phyloP scores from a whole-genome alignment of 1,284 basidiomycete genomes.

The Malassezia nana region DNA sequence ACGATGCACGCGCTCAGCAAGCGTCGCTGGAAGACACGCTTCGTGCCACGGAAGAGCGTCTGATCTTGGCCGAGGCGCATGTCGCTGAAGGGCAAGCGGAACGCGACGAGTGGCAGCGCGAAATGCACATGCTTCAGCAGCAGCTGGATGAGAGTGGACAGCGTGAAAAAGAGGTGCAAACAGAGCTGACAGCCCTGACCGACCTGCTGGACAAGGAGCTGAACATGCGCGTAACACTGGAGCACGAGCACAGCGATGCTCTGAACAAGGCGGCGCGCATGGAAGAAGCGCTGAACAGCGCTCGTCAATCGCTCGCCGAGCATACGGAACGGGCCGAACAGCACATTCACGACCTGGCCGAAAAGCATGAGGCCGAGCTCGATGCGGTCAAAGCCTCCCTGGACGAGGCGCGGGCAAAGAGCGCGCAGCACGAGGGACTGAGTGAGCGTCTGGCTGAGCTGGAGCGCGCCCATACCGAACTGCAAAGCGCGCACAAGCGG shows the following conservation, averaged over 20 bases:
- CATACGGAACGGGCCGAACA: conserved; percentile 10
- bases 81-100: conserved; percentile 65
- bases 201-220: conserved; percentile 40
- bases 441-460: not conserved
- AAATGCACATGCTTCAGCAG: conserved; percentile 55
- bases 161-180: conserved; percentile 8
- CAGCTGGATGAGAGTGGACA: conserved; percentile 17
- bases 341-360: conserved; percentile 11
- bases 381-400: conserved; percentile 1
- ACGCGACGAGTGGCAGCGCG: conserved; percentile 63
- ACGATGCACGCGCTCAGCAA: conserved; percentile 64
- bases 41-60: conserved; percentile 65
- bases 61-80: conserved; percentile 64
- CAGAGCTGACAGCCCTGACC: conserved; percentile 22
- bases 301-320: not conserved
- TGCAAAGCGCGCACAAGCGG: not conserved
- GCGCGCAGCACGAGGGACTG: not conserved
- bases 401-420: not conserved
- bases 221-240: conserved; percentile 3
- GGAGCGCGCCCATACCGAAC: not conserved
- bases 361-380: conserved; percentile 14
- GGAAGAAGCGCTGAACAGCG: conserved; percentile 1
- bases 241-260: conserved; percentile 49
- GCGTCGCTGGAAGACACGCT: conserved; percentile 69
- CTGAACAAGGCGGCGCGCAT: conserved; percentile 26